Evolutionary conservation across 2,329 filamentous ascomycete species (phyloP).

Genomic region (Penicillium sp.): DNA sequence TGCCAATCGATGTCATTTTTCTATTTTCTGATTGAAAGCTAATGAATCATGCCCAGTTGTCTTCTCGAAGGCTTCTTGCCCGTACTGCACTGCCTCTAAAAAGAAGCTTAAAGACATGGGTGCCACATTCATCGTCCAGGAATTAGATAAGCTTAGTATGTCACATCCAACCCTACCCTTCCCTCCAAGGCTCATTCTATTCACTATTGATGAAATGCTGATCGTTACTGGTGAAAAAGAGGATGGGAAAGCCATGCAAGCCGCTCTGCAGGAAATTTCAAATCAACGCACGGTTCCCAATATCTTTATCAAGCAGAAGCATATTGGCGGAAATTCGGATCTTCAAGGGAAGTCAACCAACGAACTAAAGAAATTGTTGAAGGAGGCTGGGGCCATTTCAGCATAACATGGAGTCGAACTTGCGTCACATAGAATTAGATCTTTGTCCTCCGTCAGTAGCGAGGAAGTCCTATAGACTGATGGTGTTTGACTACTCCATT

Average conservation of each 20-base stretch:
- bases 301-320: constrained; percentile 7
- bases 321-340: constrained; percentile 10
- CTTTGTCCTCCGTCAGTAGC: no score
- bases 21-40: not conserved
- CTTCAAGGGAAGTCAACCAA: not conserved
- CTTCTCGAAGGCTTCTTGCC: constrained; percentile 8
- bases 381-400: not conserved
- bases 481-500: no score
- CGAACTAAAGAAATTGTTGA: not conserved
- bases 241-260: constrained; percentile 5
- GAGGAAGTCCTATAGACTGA: no score
- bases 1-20: not conserved
- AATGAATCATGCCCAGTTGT: not conserved
- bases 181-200: not conserved
- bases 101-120: constrained; percentile 1
- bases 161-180: not conserved
- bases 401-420: no score
- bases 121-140: not conserved
- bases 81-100: constrained; percentile 6
- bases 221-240: not conserved
- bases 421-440: no score
- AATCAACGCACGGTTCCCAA: constrained; percentile 10
- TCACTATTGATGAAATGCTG: not conserved
- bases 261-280: constrained; percentile 5
- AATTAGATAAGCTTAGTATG: constrained; percentile 1